These are phyloP conservation scores for Tolypocladium pustulatum DNA, from an alignment of 2,329 filamentous ascomycete genomes.

Conservation along the genomic window DNA sequence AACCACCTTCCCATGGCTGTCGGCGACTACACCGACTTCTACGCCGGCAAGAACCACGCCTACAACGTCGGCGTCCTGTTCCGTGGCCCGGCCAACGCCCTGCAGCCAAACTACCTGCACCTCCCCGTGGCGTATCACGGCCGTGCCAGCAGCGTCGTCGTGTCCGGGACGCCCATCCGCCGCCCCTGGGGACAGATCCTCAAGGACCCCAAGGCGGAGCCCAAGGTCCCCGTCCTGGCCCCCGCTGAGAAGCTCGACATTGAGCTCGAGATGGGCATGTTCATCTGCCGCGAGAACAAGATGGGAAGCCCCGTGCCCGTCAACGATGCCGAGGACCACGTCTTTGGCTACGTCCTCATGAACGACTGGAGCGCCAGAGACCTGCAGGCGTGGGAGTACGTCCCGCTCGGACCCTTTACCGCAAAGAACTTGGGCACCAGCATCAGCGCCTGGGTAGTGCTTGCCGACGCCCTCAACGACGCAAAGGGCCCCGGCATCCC, in stretches of 20 bases:
- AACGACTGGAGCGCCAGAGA: conserved; percentile 58
- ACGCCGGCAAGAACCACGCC: conserved; percentile 69
- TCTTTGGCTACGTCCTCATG: conserved; percentile 60
- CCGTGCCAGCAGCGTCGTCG: conserved; percentile 63
- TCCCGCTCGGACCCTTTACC: conserved; percentile 51
- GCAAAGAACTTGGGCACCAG: conserved; percentile 50
- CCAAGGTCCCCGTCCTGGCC: conserved; percentile 44
- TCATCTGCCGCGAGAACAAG: conserved; percentile 55
- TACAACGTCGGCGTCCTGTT: conserved; percentile 61
- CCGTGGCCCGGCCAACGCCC: conserved; percentile 59
- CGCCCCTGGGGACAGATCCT: conserved; percentile 68
- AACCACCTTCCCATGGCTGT: conserved; percentile 67
- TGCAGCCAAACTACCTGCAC: conserved; percentile 74
- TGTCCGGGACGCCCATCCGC: conserved; percentile 62
- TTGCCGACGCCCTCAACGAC: conserved; percentile 42
- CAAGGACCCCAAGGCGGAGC: conserved; percentile 33
- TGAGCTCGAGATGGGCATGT: conserved; percentile 69
- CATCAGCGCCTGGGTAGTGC: conserved; percentile 53
- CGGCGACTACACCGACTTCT: conserved; percentile 80
- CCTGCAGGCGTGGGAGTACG: conserved; percentile 52
- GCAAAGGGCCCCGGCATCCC: conserved; percentile 12
- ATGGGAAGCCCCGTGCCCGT: conserved; percentile 59
- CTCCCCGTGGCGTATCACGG: conserved; percentile 76
- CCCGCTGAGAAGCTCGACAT: conserved; percentile 58
- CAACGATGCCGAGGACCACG: conserved; percentile 53